A percentile compares a stretch with the other conserved stretches of the same genome.
These are phyloP conservation scores for Basidiobolus meristosporus DNA, from an alignment of 371 early-diverging fungal genomes.

Conservation along the genomic window DNA sequence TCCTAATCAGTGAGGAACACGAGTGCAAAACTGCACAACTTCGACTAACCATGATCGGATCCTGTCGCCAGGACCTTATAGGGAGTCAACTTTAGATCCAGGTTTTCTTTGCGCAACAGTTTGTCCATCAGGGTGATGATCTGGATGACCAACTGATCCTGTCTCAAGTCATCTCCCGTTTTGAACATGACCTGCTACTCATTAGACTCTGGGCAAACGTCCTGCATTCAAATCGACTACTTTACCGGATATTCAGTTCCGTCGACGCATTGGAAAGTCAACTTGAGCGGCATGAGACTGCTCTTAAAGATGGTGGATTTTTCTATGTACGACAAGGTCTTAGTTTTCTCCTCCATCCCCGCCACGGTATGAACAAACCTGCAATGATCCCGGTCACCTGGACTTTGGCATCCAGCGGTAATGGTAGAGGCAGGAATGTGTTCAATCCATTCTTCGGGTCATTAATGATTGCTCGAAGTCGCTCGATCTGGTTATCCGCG, in stretches of 20 bases:
- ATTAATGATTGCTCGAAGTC: slow-evolving; percentile 39
- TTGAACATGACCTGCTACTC: slow-evolving; percentile 91
- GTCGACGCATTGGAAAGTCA: slow-evolving; percentile 65
- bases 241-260: slow-evolving; percentile 48
- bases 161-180: slow-evolving; percentile 88
- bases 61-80: slow-evolving; percentile 92
- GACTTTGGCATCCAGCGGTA: slow-evolving; percentile 75
- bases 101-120: slow-evolving; percentile 76
- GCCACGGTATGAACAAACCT: too few species aligned
- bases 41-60: slow-evolving; percentile 50
- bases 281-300: slow-evolving; percentile 61
- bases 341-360: too few species aligned
- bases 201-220: not conserved
- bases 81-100: slow-evolving; percentile 80
- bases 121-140: slow-evolving; percentile 90
- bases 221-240: not conserved
- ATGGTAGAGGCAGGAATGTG: slow-evolving; percentile 54
- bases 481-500: slow-evolving; percentile 59
- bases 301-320: slow-evolving; percentile 80
- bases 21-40: slow-evolving; percentile 41
- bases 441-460: slow-evolving; percentile 66
- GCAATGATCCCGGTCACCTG: slow-evolving; percentile 68
- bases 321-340: slow-evolving; percentile 16
- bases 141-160: slow-evolving; percentile 94
- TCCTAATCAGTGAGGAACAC: not conserved